Evolutionary conservation across 345 rosid species (phyloP), one percentile per base, ranked within the genome.

Genomic region (Turnera subulata): DNA sequence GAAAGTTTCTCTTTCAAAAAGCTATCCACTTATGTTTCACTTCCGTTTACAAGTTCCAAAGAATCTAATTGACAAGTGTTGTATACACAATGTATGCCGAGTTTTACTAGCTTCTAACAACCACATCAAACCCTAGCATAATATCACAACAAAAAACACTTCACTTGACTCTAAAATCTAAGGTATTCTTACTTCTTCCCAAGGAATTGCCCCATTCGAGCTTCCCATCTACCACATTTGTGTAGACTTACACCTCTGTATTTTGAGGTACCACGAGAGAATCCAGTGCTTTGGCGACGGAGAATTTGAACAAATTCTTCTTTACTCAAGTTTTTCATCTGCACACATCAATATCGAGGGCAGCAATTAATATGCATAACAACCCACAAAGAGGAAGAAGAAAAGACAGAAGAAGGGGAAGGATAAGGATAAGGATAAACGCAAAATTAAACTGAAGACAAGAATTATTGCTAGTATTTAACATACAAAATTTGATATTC

Each of bases 151-250:
- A 29, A 29, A 29, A 3, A 29, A 4, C 8, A 29, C 4, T 4
- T 29, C 7, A 42, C 7, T 13, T 16, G 7, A 0, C 45, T 4
- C n/a, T 11, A 8, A 9, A 8, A 22, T 17, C 6, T 4, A 37
- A 20, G 51, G 10, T 2, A 12, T 15, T 15, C 58, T 69, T 49
- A 69, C 73, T 63, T 69, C 13, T 53, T 63, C 46, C 64, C 69
- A 32, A 22, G 68, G 44, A 63, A 52, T 19, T 64, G 74, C 14
- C 65, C 61, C 57, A 64, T 64, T 32, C 42, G 53, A 29, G 65
- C 61, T 17, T 63, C 74, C 61, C 61, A 70, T 46, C 51, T 53
- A 20, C 69, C 64, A 40, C 68, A 58, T 53, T 53, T 69, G 15
- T 52, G 61, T n/a, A 62, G 68, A 23, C 65, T 47, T 2, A 17